phyloP scores from a whole-genome alignment of 2,329 filamentous ascomycete genomes.

The Colletotrichum echinochloae region DNA sequence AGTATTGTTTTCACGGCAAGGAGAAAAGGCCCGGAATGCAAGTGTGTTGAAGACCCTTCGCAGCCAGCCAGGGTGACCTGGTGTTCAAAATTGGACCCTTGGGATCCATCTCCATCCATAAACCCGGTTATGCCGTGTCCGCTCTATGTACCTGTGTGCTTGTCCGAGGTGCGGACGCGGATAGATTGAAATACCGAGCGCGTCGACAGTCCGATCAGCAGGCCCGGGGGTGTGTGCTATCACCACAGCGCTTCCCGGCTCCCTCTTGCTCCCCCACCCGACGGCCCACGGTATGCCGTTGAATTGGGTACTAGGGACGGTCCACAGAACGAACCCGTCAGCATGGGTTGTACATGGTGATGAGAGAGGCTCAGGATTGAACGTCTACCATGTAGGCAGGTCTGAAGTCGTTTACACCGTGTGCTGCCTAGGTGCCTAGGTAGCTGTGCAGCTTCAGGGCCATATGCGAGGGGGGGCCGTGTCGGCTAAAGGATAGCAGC shows the following conservation, averaged over 20 bases:
- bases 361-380: background rate
- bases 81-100: conserved; percentile 17
- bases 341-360: background rate
- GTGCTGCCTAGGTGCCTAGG: background rate
- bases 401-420: background rate
- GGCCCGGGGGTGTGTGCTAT: background rate
- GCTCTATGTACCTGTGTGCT: too few species aligned
- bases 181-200: conserved; percentile 35
- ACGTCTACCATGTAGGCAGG: background rate
- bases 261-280: background rate
- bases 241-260: background rate
- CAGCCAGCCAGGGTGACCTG: background rate
- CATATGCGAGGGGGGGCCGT: background rate
- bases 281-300: background rate
- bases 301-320: background rate
- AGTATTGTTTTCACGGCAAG: background rate
- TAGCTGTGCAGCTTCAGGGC: background rate
- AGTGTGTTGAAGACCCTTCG: background rate
- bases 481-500: background rate
- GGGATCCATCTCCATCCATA: conserved; percentile 25
- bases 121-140: background rate
- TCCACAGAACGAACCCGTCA: background rate
- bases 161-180: conserved; percentile 34
- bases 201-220: conserved; percentile 22
- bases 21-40: background rate